Evolutionary conservation across 306 rosid species (phyloP).

Genomic region (Quercus aquifolioides): DNA sequence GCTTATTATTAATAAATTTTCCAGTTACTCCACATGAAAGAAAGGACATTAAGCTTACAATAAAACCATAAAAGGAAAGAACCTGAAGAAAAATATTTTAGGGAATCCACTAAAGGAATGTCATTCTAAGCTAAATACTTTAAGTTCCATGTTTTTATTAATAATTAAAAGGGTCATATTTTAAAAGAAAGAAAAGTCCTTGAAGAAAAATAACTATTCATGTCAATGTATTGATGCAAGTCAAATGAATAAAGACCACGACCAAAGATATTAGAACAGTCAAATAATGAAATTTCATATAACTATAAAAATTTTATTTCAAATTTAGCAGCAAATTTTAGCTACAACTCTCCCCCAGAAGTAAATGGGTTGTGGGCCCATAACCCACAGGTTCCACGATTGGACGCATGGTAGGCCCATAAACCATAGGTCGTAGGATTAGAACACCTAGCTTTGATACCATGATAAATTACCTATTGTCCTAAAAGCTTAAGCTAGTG

Average conservation of each 20-base stretch:
- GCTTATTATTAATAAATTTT: background rate
- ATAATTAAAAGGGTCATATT: background rate
- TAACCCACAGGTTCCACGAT: too few relatives aligned
- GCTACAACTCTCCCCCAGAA: background rate
- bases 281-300: background rate
- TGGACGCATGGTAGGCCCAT: too few relatives aligned
- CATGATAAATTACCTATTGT: too few relatives aligned
- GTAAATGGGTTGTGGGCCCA: too few relatives aligned
- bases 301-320: background rate
- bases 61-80: conserved; percentile 1
- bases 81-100: background rate
- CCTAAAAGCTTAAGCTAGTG: too few relatives aligned
- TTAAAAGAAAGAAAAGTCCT: background rate
- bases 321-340: background rate
- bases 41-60: background rate
- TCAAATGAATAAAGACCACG: conserved; percentile 8
- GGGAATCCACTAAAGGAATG: background rate
- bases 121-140: conserved; percentile 7
- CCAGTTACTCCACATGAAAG: background rate
- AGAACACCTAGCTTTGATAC: too few relatives aligned
- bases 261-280: conserved; percentile 1
- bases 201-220: background rate
- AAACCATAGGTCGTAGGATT: too few relatives aligned
- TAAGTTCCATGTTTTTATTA: background rate
- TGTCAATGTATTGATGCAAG: background rate